A percentile compares a stretch with the other conserved stretches of the same genome.
These are phyloP conservation scores for Amesomyces nigricolor DNA, from an alignment of 2,329 filamentous ascomycete genomes.

Conservation along the genomic window DNA sequence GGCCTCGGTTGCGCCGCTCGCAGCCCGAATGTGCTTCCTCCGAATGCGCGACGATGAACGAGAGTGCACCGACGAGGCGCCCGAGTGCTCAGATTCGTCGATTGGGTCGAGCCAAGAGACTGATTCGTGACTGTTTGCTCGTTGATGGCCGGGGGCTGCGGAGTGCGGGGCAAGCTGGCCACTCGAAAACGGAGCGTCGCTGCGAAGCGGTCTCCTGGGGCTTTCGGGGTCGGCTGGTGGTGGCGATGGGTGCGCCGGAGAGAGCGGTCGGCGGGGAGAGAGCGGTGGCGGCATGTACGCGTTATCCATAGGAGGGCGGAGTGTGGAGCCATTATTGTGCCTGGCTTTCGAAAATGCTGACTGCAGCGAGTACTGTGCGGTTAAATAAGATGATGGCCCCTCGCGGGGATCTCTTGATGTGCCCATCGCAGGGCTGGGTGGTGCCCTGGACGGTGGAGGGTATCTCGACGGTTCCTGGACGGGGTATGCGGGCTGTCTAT, in stretches of 20 bases:
- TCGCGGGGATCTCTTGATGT: conserved; percentile 24
- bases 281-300: conserved; percentile 66
- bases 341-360: conserved; percentile 51
- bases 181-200: conserved; percentile 23
- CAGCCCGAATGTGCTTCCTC: conserved; percentile 62
- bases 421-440: conserved; percentile 25
- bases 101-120: conserved; percentile 94
- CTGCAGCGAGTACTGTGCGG: conserved; percentile 38
- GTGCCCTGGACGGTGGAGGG: conserved; percentile 24
- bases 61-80: conserved; percentile 73
- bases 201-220: conserved; percentile 21
- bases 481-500: conserved; percentile 27
- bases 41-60: conserved; percentile 65
- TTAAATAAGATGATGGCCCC: conserved; percentile 28
- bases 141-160: conserved; percentile 37
- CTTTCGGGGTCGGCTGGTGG: conserved; percentile 30
- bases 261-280: conserved; percentile 56
- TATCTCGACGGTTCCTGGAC: conserved; percentile 24
- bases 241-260: conserved; percentile 36
- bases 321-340: conserved; percentile 29
- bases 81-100: conserved; percentile 80
- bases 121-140: conserved; percentile 68
- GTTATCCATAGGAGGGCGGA: conserved; percentile 49
- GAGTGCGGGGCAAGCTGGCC: conserved; percentile 15
- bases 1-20: conserved; percentile 71